A percentile compares a stretch with the other conserved stretches of the same genome.
These are phyloP conservation scores for Cladosporium colombiae DNA, from an alignment of 2,329 filamentous ascomycete genomes.

Conservation along the genomic window DNA sequence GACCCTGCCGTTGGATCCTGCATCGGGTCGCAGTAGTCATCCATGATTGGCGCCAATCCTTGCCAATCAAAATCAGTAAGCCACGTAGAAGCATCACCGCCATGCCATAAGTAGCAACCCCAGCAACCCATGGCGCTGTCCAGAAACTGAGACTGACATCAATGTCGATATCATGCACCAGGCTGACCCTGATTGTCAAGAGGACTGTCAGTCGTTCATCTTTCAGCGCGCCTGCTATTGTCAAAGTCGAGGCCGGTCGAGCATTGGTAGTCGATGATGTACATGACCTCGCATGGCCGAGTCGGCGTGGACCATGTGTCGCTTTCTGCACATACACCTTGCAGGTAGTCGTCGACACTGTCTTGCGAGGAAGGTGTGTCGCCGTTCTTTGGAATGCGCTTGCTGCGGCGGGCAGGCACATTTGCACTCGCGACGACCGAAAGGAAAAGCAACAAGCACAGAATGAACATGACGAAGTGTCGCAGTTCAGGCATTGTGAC, in stretches of 20 bases:
- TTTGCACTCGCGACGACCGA: neutral
- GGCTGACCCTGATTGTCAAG: too few species aligned
- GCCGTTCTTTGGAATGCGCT: neutral
- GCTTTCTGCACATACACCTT: neutral
- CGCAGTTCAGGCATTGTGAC: neutral
- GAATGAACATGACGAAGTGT: neutral
- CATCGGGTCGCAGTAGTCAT: neutral
- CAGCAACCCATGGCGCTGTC: constrained; percentile 1
- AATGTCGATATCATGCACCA: too few species aligned
- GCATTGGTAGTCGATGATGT: neutral
- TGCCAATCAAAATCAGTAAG: neutral
- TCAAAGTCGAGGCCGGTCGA: neutral
- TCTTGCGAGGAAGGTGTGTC: neutral
- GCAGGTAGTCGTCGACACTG: neutral
- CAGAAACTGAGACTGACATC: neutral
- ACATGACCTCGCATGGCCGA: neutral
- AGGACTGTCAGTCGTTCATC: too few species aligned
- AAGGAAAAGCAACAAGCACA: neutral
- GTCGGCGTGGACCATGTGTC: neutral
- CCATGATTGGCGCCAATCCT: neutral
- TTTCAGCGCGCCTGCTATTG: too few species aligned
- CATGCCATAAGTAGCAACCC: neutral
- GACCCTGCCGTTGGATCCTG: neutral
- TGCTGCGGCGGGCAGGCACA: neutral
- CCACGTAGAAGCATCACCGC: neutral